Evolutionary conservation across 2,329 filamentous ascomycete species (phyloP), one percentile per base, ranked within the genome.

Genomic region (Cladosporium sphaerospermum): DNA sequence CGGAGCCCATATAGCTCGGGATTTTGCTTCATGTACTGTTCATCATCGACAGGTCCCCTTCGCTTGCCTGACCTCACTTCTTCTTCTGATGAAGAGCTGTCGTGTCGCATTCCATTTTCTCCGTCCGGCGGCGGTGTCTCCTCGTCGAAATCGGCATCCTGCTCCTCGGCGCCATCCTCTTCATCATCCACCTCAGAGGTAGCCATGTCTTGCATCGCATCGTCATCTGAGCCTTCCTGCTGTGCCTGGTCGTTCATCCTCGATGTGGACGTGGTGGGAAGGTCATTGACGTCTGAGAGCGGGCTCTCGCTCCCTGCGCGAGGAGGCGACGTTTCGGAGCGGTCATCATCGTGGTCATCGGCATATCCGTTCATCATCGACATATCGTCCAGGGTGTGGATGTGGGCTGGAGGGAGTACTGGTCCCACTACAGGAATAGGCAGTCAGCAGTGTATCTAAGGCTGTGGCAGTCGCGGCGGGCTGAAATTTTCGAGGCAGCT

Each of bases 1-100:
- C 93, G 84, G 61, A 99, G 78, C 45, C 93, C 93, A 75, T 97
- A 99, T 8, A 99, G 78, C 72, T 96, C 90, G 42, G 93, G 93
- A 65, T 99, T 95, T 66, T 89, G 87, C 64, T 85, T 81, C 63
- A 97, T 96, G 66, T 84, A 91, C 44, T 90, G 85, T 55, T 93
- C 86, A 62, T 93, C 70, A 48, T 85, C 83, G 36, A 81, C 71
- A 40, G 62, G 56, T 69, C 69, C 68, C 63, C 78, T 83, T 60
- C 90, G 86, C 77, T 96, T 96, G 56, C 78, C 72, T 33, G 50
- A 47, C 44, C 50, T 46, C 43, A 53, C 43, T 40, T 53, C 50
- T 63, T 85, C 84, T 63, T 83, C 80, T 44, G 89, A 93, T 65
- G 82, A 82, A 59, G 85, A 88, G 64, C 78, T 66, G 72, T 80